Percentiles rank a stretch among this genome's conserved stretches.
Evolutionary conservation across 2,329 filamentous ascomycete species (phyloP).

Genomic region (Plenodomus biglobosus): DNA sequence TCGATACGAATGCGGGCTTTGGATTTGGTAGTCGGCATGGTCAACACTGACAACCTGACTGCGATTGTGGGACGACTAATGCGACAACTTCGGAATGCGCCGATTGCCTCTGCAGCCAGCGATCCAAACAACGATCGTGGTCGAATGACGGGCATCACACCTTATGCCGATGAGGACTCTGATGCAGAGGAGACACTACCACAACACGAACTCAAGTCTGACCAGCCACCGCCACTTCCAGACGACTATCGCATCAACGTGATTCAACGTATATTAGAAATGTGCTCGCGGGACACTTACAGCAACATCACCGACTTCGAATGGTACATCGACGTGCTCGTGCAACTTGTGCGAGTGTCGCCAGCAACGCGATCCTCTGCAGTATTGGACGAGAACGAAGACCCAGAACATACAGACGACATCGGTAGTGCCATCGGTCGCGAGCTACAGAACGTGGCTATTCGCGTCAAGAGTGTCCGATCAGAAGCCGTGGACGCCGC

Average conservation of each 20-base stretch:
- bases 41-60: slow-evolving; percentile 81
- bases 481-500: slow-evolving; percentile 79
- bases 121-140: slow-evolving; percentile 52
- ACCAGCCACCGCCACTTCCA: slow-evolving; percentile 65
- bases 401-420: slow-evolving; percentile 34
- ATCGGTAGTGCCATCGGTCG: slow-evolving; percentile 74
- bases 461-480: slow-evolving; percentile 84
- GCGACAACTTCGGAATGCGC: slow-evolving; percentile 73
- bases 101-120: slow-evolving; percentile 54
- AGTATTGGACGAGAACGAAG: slow-evolving; percentile 31
- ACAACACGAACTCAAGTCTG: slow-evolving; percentile 53
- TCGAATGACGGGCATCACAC: slow-evolving; percentile 47
- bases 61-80: slow-evolving; percentile 84
- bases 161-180: slow-evolving; percentile 58
- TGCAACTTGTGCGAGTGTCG: slow-evolving; percentile 75
- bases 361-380: slow-evolving; percentile 50
- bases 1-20: slow-evolving; percentile 92
- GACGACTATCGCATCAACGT: slow-evolving; percentile 85
- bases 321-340: slow-evolving; percentile 92
- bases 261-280: slow-evolving; percentile 77
- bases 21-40: slow-evolving; percentile 91
- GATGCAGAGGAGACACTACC: slow-evolving; percentile 58
- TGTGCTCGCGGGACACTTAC: slow-evolving; percentile 91
- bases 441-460: slow-evolving; percentile 86
- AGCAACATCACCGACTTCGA: slow-evolving; percentile 86